Conservation (phyloP, 169 alveolate genomes). For the Cryptosporidium felis region DNA sequence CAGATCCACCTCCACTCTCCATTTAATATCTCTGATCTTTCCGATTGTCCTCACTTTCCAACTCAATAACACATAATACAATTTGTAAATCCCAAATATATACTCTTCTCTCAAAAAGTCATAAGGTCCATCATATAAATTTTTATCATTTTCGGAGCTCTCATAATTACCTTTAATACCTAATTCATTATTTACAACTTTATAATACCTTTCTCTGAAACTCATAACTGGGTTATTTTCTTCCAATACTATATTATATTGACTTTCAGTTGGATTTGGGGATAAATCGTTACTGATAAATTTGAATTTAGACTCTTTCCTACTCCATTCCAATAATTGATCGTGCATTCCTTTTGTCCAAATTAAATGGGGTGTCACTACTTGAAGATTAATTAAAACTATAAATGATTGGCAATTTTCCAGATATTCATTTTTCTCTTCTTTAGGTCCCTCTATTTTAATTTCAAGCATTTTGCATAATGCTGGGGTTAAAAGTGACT, state of each 20-base stretch:
- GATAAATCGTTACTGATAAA: no score
- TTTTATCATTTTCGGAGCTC: no score
- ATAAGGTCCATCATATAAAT: background rate
- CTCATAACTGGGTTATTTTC: background rate
- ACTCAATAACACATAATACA: background rate
- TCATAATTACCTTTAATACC: no score
- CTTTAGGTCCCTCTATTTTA: background rate
- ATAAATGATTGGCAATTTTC: background rate
- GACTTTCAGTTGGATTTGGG: no score
- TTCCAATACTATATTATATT: background rate
- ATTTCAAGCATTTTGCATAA: conserved; percentile 6
- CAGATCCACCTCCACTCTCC: no score
- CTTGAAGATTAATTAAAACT: background rate
- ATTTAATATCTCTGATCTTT: no score
- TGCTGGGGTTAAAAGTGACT: conserved; percentile 58
- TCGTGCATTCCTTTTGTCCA: conserved; percentile 59
- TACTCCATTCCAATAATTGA: conserved; percentile 30
- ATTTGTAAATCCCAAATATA: conserved; percentile 26
- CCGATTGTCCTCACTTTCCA: no score
- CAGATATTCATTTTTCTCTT: background rate
- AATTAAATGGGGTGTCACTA: conserved; percentile 34
- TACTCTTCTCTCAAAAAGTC: conserved; percentile 16
- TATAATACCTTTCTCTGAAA: conserved; percentile 30
- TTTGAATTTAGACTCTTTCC: background rate
- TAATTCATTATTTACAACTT: conserved; percentile 4